Conservation (phyloP, 495 filamentous ascomycete genomes). For the Aspergillus kassunensis region DNA sequence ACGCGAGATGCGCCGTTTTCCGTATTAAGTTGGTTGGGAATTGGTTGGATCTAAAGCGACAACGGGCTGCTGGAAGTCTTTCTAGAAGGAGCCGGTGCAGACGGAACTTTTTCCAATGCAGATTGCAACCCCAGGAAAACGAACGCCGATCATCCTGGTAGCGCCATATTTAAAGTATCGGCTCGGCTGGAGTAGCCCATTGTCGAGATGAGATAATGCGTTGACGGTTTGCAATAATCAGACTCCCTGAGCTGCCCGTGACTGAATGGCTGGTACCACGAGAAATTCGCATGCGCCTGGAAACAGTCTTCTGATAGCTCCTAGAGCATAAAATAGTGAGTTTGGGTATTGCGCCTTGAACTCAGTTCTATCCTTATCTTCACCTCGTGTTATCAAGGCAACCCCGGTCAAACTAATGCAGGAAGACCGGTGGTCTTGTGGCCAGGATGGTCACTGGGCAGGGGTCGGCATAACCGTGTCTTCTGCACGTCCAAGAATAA, state of each 20-base stretch:
- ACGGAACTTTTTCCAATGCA: slow-evolving; percentile 6
- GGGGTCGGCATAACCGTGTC: neutral
- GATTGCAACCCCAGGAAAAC: slow-evolving; percentile 5
- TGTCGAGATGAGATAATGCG: too few species aligned
- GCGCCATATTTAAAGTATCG: neutral
- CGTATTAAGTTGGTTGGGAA: neutral
- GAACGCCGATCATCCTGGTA: slow-evolving; percentile 5
- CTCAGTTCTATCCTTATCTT: neutral
- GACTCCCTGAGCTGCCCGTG: neutral
- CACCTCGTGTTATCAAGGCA: neutral
- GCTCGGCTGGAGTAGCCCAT: neutral
- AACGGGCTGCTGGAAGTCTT: slow-evolving; percentile 4
- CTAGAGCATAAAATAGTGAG: neutral
- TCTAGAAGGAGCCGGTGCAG: slow-evolving; percentile 11
- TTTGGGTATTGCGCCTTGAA: neutral
- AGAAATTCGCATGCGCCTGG: slow-evolving; percentile 10
- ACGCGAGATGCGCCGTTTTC: slow-evolving; percentile 14
- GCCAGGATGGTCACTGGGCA: slow-evolving; percentile 5
- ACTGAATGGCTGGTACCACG: slow-evolving; percentile 9
- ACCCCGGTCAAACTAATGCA: neutral
- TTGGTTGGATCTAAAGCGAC: slow-evolving; percentile 5
- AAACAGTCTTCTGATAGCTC: slow-evolving; percentile 15
- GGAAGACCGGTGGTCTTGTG: slow-evolving; percentile 1
- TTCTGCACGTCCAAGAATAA: slow-evolving; percentile 2
- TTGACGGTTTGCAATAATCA: slow-evolving; percentile 13